These are phyloP conservation scores for Mrakia gelida DNA, from an alignment of 768 basidiomycete species.

Conservation along the genomic window DNA sequence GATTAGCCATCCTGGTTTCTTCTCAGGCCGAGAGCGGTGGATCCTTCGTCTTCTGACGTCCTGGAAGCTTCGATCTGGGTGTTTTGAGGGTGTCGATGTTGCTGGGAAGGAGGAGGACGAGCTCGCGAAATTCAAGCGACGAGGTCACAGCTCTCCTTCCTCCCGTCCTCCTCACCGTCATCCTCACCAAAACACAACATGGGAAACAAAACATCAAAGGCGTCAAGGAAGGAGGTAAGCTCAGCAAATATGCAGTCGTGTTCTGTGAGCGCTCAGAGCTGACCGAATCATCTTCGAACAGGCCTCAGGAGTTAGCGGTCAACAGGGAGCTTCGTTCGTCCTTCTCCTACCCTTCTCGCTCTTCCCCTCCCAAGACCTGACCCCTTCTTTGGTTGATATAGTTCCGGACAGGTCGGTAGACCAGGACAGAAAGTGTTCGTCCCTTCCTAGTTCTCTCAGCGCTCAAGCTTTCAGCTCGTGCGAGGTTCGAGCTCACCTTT, in stretches of 20 bases:
- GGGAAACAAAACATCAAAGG: conserved; percentile 3
- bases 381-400: neutral
- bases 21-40: no score
- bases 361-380: no score
- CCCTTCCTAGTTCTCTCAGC: neutral
- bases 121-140: neutral
- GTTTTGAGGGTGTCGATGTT: neutral
- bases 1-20: neutral
- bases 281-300: neutral
- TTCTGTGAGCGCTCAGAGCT: neutral
- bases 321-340: neutral
- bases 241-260: neutral
- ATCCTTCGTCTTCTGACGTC: neutral
- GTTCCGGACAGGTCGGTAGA: neutral
- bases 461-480: neutral
- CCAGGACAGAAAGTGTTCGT: conserved; percentile 5
- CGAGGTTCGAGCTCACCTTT: neutral
- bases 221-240: neutral
- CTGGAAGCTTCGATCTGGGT: neutral
- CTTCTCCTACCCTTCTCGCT: neutral
- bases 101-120: neutral
- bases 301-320: neutral
- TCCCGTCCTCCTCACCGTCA: neutral
- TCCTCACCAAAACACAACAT: neutral
- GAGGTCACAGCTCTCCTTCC: conserved; percentile 1